Evolutionary conservation across 2,329 filamentous ascomycete genomes (phyloP).

Genomic region (Venturia oleaginea): DNA sequence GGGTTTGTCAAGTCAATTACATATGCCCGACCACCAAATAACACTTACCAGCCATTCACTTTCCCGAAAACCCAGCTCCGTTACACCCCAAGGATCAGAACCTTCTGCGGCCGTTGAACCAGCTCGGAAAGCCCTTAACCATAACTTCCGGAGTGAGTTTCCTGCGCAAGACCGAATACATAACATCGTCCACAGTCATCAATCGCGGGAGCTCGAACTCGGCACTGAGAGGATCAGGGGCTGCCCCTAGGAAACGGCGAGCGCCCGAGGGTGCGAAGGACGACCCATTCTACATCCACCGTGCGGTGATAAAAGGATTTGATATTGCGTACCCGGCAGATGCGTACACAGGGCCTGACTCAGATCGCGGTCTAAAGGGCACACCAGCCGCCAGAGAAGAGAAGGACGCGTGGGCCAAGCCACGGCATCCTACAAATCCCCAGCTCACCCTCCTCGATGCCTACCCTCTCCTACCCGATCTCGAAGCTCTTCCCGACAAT

Average conservation of each 20-base stretch:
- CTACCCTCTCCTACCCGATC: conserved; percentile 53
- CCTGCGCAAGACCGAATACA: conserved; percentile 92
- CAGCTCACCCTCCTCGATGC: conserved; percentile 49
- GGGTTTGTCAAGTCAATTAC: conserved; percentile 47
- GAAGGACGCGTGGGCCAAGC: conserved; percentile 49
- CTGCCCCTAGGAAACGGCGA: conserved; percentile 27
- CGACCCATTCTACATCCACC: conserved; percentile 51
- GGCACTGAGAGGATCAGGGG: conserved; percentile 30
- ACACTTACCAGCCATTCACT: conserved; percentile 61
- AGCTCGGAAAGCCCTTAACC: conserved; percentile 74
- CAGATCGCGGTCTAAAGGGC: conserved; percentile 39
- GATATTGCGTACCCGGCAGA: conserved; percentile 55
- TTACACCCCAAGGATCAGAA: conserved; percentile 77
- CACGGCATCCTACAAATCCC: conserved; percentile 50
- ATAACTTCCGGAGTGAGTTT: conserved; percentile 78
- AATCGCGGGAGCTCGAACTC: not conserved
- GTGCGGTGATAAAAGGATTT: conserved; percentile 54
- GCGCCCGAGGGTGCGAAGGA: conserved; percentile 37
- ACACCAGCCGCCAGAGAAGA: conserved; percentile 46
- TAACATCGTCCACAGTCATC: conserved; percentile 45
- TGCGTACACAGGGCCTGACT: conserved; percentile 60
- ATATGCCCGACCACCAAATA: conserved; percentile 12
- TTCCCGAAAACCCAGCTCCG: conserved; percentile 58
- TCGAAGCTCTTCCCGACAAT: conserved; percentile 49
- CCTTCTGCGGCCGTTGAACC: conserved; percentile 73